Evolutionary conservation across 768 basidiomycete genomes (phyloP).

Genomic region (Rhodotorula graminis): DNA sequence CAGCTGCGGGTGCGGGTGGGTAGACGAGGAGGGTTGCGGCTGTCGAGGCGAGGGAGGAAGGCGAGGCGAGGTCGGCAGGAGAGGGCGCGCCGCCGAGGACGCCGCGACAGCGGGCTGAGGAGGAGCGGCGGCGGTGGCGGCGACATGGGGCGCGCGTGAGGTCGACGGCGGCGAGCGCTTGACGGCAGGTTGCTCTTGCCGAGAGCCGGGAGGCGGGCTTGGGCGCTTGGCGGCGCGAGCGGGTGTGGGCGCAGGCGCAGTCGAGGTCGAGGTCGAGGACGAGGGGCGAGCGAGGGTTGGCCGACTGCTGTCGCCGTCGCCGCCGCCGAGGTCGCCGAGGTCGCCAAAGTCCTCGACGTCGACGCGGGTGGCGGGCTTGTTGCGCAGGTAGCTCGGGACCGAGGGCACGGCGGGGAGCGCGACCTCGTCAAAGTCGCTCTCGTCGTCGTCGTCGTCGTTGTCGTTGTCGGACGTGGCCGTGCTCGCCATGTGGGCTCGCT

Average conservation of each 20-base stretch:
- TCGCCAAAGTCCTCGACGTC: constrained; percentile 3
- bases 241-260: too few relatives aligned
- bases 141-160: neutral
- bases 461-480: neutral
- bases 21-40: neutral
- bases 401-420: neutral
- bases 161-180: neutral
- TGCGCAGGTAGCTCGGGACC: constrained; percentile 12
- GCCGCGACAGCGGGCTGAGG: neutral
- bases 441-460: neutral
- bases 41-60: neutral
- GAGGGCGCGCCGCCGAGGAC: neutral
- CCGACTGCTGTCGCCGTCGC: too few relatives aligned
- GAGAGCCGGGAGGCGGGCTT: neutral
- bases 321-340: too few relatives aligned
- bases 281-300: too few relatives aligned
- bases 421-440: constrained; percentile 21
- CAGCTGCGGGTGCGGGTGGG: neutral
- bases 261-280: too few relatives aligned
- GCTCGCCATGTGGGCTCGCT: too few relatives aligned
- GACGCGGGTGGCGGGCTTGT: neutral
- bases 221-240: neutral
- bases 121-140: neutral
- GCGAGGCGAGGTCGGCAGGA: neutral
- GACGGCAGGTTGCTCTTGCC: neutral